phyloP scores from a whole-genome alignment of 805 yeast genomes.

The Hanseniaspora nectarophila region DNA sequence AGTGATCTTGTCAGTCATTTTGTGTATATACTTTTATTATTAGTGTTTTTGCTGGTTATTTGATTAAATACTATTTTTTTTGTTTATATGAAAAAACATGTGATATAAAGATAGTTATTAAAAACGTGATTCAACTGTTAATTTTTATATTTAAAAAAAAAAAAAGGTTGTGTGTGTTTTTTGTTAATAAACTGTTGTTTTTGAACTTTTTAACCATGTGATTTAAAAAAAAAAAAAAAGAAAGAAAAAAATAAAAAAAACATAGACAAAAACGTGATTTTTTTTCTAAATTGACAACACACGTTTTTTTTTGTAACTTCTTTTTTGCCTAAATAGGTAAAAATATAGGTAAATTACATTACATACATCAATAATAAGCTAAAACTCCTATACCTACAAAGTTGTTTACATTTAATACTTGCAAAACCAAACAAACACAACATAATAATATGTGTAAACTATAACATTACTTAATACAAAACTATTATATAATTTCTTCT shows the following conservation, averaged over 20 bases:
- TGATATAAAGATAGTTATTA: not conserved
- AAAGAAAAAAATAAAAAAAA: not conserved
- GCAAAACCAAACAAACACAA: too few species aligned
- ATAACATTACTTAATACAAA: not conserved
- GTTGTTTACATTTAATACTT: too few species aligned
- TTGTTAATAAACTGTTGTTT: too few species aligned
- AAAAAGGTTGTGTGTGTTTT: too few species aligned
- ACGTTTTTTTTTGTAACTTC: too few species aligned
- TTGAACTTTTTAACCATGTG: slow-evolving; percentile 1
- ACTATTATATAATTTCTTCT: slow-evolving; percentile 17
- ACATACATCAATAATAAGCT: too few species aligned
- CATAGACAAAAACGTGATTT: not conserved
- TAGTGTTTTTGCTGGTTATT: too few species aligned
- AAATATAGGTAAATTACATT: not conserved
- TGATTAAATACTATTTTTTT: not conserved
- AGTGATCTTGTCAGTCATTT: slow-evolving; percentile 15
- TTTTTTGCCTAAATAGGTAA: slow-evolving; percentile 7
- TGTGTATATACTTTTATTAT: not conserved
- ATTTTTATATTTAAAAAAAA: not conserved
- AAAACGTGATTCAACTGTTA: not conserved
- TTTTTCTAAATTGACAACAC: too few species aligned
- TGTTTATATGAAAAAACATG: not conserved
- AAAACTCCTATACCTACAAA: too few species aligned
- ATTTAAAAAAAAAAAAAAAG: not conserved
- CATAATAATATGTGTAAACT: too few species aligned